Conservation (phyloP, 2,329 filamentous ascomycete species). For the Beauveria bassiana region DNA sequence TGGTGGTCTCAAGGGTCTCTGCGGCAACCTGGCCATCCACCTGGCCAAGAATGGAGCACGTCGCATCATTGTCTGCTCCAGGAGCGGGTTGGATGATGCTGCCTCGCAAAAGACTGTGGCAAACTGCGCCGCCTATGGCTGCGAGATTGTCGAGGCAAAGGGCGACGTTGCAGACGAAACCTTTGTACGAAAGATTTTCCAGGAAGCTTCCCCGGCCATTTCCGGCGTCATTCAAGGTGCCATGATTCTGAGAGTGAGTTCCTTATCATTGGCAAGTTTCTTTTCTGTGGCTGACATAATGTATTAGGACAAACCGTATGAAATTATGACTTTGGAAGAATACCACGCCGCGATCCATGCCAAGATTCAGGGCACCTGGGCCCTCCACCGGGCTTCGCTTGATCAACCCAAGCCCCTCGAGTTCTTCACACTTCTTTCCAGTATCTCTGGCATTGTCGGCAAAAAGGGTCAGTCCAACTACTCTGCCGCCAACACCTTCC, state of each 20-base stretch:
- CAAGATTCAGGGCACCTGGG: slow-evolving; percentile 27
- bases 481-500: slow-evolving; percentile 31
- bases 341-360: slow-evolving; percentile 19
- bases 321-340: slow-evolving; percentile 24
- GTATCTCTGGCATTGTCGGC: slow-evolving; percentile 24
- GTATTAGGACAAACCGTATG: slow-evolving; percentile 1
- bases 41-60: slow-evolving; percentile 21
- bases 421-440: slow-evolving; percentile 29
- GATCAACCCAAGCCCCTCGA: slow-evolving; percentile 15
- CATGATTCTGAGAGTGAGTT: slow-evolving; percentile 22
- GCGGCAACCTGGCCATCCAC: slow-evolving; percentile 20
- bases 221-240: slow-evolving; percentile 29
- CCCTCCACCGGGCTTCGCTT: slow-evolving; percentile 20
- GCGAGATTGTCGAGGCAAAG: slow-evolving; percentile 17
- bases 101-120: slow-evolving; percentile 13
- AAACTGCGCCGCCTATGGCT: slow-evolving; percentile 16
- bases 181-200: slow-evolving; percentile 17
- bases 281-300: neutral
- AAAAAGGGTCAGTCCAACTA: slow-evolving; percentile 30
- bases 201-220: slow-evolving; percentile 18
- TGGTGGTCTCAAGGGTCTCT: slow-evolving; percentile 22
- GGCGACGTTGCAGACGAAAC: slow-evolving; percentile 19
- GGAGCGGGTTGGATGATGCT: slow-evolving; percentile 15
- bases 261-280: neutral
- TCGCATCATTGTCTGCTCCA: slow-evolving; percentile 20